Evolutionary conservation across 1,284 basidiomycete genomes (phyloP), one percentile per base, ranked within the genome.

Genomic region (Singerocomus inundabilis): DNA sequence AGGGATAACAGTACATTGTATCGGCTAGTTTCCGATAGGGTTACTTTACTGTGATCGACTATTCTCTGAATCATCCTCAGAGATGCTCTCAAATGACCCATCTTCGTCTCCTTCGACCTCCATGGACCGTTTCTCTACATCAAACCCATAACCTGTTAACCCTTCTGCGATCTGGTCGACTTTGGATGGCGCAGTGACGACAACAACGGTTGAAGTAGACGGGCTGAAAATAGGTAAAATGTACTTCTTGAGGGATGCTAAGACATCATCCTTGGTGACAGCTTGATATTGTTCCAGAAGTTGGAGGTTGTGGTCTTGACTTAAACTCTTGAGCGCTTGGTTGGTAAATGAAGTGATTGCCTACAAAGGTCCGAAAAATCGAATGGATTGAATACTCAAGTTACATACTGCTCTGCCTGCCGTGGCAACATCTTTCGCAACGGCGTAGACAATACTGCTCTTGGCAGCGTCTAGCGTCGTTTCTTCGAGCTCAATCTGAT

Each of bases 391-490:
- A 6, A 41, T 29, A 35, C 4, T n/a, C 21, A 13, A 35, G 54
- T 40, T 16, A 70, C 80, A 65, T 65, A 95, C 96, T 32, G 95
- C 94, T 55, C 84, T 79, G 16, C 83, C 81, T 29, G 91, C 84
- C 1, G 93, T 97, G 25, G 93, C 88, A 28, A 96, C 90, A 40
- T 79, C 76, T 60, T 85, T 83, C 0, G 95, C 85, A 6, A 93
- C 87, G 18, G 78, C 76, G 65, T 86, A 98, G 9, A 96, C 93
- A 59, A 98, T 85, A 46, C 84, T 91, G 51, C 90, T 92, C 73
- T 97, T 95, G 5, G 95, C 93, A 1, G 91, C 89, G 61, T 98
- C 95, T 16, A 99, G 72, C 9, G 86, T 85, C 5, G 91, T 88
- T 50, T 85, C 79, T 47, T 94, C 91, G 11, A 99, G 74, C 41